Percentiles rank a stretch among this genome's conserved stretches.
Evolutionary conservation across 75 land plant genomes (phyloP).

Genomic region (Pinus taeda): DNA sequence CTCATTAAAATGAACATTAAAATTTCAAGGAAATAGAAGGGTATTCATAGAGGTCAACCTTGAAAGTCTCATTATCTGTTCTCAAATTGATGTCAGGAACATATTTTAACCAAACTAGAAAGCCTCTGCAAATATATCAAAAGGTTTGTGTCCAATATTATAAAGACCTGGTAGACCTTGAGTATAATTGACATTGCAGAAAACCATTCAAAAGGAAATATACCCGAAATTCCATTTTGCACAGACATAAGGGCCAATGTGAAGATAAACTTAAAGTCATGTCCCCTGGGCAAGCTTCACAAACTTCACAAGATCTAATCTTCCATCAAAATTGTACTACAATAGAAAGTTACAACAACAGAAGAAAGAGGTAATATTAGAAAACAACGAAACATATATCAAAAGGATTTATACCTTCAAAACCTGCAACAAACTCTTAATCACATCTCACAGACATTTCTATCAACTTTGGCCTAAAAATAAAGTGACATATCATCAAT

Average conservation of each 20-base stretch:
- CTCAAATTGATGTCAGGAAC: constrained; percentile 41
- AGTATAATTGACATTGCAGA: not conserved
- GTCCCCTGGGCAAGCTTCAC: constrained; percentile 72
- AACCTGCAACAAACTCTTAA: not conserved
- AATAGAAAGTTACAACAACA: not conserved
- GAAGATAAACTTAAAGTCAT: constrained; percentile 73
- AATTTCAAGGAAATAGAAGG: not conserved
- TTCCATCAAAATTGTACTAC: constrained; percentile 81
- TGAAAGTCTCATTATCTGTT: constrained; percentile 45
- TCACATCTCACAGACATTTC: not conserved
- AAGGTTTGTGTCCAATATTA: not conserved
- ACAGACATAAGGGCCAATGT: constrained; percentile 93
- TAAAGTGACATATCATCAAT: not conserved
- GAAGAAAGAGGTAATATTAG: not conserved
- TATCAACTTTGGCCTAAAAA: not conserved
- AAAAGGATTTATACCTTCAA: not conserved
- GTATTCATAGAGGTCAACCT: constrained; percentile 16
- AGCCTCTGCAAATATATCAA: constrained; percentile 18
- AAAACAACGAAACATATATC: not conserved
- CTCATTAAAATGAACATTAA: not conserved
- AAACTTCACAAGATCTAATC: constrained; percentile 75
- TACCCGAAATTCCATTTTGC: constrained; percentile 98
- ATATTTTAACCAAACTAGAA: constrained; percentile 43
- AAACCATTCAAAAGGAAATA: not conserved
- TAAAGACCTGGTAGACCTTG: not conserved